phyloP scores from a whole-genome alignment of 495 filamentous ascomycete species.

The Penicillium steckii region DNA sequence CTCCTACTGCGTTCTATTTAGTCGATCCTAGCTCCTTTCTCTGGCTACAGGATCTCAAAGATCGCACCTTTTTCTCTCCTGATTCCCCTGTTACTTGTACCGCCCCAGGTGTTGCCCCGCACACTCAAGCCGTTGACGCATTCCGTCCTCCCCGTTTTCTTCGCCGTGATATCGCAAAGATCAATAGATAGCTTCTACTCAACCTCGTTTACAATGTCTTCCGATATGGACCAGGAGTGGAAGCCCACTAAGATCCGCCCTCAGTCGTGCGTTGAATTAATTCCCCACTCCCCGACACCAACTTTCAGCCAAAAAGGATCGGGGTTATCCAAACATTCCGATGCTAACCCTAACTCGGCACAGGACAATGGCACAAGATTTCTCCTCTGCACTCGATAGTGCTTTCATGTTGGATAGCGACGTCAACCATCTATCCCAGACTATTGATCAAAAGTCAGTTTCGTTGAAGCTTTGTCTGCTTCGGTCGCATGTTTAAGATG shows the following conservation, averaged over 20 bases:
- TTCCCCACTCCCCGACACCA: neutral
- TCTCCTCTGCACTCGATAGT: constrained; percentile 82
- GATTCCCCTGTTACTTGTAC: neutral
- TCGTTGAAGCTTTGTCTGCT: neutral
- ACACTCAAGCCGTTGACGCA: no score
- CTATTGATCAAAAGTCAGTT: constrained; percentile 83
- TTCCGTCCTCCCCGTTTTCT: no score
- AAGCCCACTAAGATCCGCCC: constrained; percentile 75
- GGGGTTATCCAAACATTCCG: neutral
- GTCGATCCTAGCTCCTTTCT: constrained; percentile 7
- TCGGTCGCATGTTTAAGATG: neutral
- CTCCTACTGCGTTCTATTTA: constrained; percentile 1
- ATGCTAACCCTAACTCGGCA: neutral
- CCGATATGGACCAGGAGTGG: constrained; percentile 71
- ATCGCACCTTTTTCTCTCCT: neutral
- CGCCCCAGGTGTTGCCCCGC: constrained; percentile 19
- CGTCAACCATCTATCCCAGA: constrained; percentile 71
- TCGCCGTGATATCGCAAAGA: no score
- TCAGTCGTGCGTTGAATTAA: constrained; percentile 68
- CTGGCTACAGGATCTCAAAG: constrained; percentile 26
- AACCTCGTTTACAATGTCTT: constrained; percentile 19
- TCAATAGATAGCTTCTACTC: neutral
- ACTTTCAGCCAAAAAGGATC: neutral
- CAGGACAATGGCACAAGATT: constrained; percentile 85
- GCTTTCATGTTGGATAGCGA: constrained; percentile 83